phyloP scores from a whole-genome alignment of 345 rosid genomes.

The Aegle marmelos region DNA sequence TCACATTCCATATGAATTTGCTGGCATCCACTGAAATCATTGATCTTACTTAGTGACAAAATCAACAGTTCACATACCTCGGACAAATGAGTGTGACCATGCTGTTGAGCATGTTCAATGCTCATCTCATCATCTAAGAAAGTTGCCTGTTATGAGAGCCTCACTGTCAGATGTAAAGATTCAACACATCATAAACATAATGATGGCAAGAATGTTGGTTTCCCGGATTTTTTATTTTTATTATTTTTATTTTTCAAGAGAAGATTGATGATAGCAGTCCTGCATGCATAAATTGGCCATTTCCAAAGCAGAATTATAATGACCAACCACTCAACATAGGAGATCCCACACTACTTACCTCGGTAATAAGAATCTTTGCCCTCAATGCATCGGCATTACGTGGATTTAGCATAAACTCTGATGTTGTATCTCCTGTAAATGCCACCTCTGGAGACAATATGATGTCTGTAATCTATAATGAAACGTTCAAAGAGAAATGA shows the following conservation, averaged over 20 bases:
- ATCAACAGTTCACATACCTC: conserved; percentile 48
- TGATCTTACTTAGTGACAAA: conserved; percentile 1
- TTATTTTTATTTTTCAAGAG: background rate
- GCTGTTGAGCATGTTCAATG: conserved; percentile 71
- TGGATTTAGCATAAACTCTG: conserved; percentile 95
- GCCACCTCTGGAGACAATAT: conserved; percentile 89
- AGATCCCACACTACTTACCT: conserved; percentile 43
- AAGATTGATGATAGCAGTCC: background rate
- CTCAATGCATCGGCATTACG: conserved; percentile 92
- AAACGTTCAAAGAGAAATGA: conserved; percentile 19
- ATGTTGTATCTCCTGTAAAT: conserved; percentile 91
- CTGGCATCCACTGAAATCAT: background rate
- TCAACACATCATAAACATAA: conserved; percentile 6
- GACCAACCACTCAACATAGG: background rate
- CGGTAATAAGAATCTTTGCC: conserved; percentile 90
- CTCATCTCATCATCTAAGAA: conserved; percentile 73
- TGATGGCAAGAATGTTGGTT: background rate
- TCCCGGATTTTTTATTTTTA: background rate
- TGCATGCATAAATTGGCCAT: background rate
- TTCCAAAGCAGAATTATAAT: background rate
- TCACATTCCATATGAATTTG: conserved; percentile 4
- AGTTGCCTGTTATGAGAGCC: conserved; percentile 63
- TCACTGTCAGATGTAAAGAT: background rate
- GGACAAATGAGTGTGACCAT: conserved; percentile 78
- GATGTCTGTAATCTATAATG: conserved; percentile 74